Percentiles rank a stretch among this genome's conserved stretches.
Evolutionary conservation across 2,329 filamentous ascomycete genomes (phyloP).

Genomic region (Diaporthe velutina): DNA sequence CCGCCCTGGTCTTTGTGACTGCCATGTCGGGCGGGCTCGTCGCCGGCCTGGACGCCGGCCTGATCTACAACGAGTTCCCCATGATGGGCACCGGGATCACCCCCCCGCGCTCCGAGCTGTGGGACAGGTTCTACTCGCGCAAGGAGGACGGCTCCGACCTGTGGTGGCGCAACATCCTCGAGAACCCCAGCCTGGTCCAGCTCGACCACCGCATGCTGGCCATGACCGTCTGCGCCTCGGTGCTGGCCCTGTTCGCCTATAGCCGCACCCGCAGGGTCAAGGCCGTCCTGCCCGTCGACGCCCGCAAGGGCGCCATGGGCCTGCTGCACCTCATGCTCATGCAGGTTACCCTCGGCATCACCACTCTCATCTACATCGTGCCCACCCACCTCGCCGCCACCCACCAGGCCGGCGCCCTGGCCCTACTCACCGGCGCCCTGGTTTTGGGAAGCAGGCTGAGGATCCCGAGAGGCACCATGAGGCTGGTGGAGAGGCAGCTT

Average conservation of each 20-base stretch:
- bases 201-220: conserved; percentile 95
- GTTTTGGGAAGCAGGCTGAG: conserved; percentile 84
- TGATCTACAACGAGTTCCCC: conserved; percentile 99
- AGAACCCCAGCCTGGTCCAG: conserved; percentile 96
- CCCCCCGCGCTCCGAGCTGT: conserved; percentile 86
- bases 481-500: conserved; percentile 67
- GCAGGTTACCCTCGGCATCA: conserved; percentile 90
- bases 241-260: conserved; percentile 86
- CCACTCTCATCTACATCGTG: conserved; percentile 93
- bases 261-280: conserved; percentile 74
- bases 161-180: conserved; percentile 97
- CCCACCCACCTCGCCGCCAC: conserved; percentile 88
- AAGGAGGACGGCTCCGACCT: conserved; percentile 83
- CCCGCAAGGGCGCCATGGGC: conserved; percentile 78
- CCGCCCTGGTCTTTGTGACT: conserved; percentile 85
- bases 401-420: conserved; percentile 92
- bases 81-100: conserved; percentile 89
- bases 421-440: conserved; percentile 84
- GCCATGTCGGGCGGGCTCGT: conserved; percentile 95
- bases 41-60: conserved; percentile 92
- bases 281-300: conserved; percentile 71
- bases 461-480: conserved; percentile 75
- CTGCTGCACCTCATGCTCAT: conserved; percentile 85
- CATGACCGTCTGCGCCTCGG: conserved; percentile 85
- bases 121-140: conserved; percentile 87